Conservation (phyloP, 768 basidiomycete genomes). For the Clitopilus hobsonii region DNA sequence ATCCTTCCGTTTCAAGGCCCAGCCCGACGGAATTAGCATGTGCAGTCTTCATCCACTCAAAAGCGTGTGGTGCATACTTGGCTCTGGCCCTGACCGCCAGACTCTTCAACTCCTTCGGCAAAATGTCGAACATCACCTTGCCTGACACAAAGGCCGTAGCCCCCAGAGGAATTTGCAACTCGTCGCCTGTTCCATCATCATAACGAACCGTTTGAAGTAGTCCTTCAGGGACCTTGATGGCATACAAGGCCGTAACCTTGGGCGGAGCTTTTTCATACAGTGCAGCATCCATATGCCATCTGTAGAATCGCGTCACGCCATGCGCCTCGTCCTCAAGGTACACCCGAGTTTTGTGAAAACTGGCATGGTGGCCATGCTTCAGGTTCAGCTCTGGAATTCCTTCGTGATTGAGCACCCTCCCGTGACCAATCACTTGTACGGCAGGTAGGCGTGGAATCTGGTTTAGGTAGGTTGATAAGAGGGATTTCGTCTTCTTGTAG, state of each 20-base stretch:
- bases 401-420: constrained; percentile 70
- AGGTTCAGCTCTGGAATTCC: constrained; percentile 70
- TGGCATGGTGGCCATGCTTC: constrained; percentile 79
- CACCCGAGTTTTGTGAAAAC: constrained; percentile 78
- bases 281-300: constrained; percentile 91
- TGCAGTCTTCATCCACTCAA: constrained; percentile 83
- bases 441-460: constrained; percentile 83
- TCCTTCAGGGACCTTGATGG: constrained; percentile 65
- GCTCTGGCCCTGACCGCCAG: constrained; percentile 72
- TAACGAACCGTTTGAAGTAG: constrained; percentile 59
- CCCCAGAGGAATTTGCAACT: constrained; percentile 74
- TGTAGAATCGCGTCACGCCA: constrained; percentile 76
- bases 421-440: constrained; percentile 89
- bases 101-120: constrained; percentile 66
- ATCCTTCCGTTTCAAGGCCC: constrained; percentile 72
- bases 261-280: constrained; percentile 74
- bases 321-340: constrained; percentile 66
- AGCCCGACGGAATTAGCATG: constrained; percentile 71
- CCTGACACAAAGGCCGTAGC: constrained; percentile 82
- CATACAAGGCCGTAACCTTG: constrained; percentile 79
- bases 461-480: constrained; percentile 87
- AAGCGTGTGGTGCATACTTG: constrained; percentile 77
- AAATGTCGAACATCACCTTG: constrained; percentile 74
- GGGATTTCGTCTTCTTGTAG: constrained; percentile 75
- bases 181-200: constrained; percentile 84